phyloP scores from a whole-genome alignment of 2,329 filamentous ascomycete species.

The Colletotrichum musicola region DNA sequence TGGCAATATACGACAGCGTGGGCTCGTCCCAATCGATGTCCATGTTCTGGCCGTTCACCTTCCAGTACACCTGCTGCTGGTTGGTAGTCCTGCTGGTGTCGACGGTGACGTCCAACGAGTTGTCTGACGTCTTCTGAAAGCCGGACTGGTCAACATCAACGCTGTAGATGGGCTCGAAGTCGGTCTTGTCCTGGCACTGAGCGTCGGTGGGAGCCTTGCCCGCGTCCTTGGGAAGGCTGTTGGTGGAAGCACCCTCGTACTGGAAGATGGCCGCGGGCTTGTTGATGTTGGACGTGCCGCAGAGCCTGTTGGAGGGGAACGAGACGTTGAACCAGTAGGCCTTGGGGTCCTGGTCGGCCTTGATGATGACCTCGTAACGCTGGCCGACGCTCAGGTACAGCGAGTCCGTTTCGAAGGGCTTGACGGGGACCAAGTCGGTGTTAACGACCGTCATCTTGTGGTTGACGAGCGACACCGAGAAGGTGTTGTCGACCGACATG shows the following conservation, averaged over 20 bases:
- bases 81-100: constrained; percentile 40
- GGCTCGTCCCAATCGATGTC: constrained; percentile 57
- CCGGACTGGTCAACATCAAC: constrained; percentile 43
- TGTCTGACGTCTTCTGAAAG: constrained; percentile 44
- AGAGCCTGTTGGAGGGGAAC: constrained; percentile 47
- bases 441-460: constrained; percentile 75
- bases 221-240: constrained; percentile 45
- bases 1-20: constrained; percentile 47
- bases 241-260: constrained; percentile 49
- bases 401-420: constrained; percentile 72
- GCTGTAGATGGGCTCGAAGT: constrained; percentile 44
- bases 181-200: constrained; percentile 41
- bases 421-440: constrained; percentile 73
- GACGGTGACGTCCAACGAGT: constrained; percentile 44
- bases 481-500: constrained; percentile 61
- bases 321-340: constrained; percentile 54
- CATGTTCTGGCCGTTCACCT: constrained; percentile 50
- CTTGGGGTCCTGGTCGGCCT: constrained; percentile 46
- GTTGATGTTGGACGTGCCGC: constrained; percentile 48
- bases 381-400: constrained; percentile 73
- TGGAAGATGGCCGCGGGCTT: constrained; percentile 54
- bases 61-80: constrained; percentile 47
- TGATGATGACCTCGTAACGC: constrained; percentile 54
- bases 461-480: constrained; percentile 69
- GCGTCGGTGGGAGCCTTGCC: constrained; percentile 45